Base-by-base conservation (phyloP, 305 asterid species). In the Fraxinus angustifolia region DNA sequence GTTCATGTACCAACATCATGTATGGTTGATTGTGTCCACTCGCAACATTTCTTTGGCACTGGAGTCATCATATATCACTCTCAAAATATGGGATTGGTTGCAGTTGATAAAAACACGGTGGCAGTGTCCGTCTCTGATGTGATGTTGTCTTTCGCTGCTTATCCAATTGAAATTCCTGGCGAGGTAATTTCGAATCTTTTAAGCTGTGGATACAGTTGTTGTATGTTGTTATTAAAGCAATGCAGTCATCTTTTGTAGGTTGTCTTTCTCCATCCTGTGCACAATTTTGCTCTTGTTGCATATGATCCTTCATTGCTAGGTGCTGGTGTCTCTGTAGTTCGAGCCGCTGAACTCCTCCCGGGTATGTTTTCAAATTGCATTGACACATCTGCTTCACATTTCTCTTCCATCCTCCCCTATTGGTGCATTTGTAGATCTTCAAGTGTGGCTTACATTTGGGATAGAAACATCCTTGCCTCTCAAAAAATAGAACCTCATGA, bases 1-100 rank as follows among this genome's bases (percentile, higher is more conserved):
- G 99, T 93, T 89, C 98, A 96, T 84, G 99, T 96, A 81, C 99
- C 99, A 72, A 90, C 99, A 21, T 89, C 94, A 83, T 94, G 99
- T 88, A 94, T 96, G 99, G 92, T 93, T 84, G 99, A 96, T 86
- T 98, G 99, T 79, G 99, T 96, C 85, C 98, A 96, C 90, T 92
- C 98, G 3, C 99, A 96, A 87, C 94, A 93, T 92, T 96, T 94
- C 86, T 92, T 92, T 83, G 99, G 99, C 81, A 94, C 99, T 58
- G 99, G 98, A 87, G 96, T 91, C 53, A 89, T 96, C 81, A 87
- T 96, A 80, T 89, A 92, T 86, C 99, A 96, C 87, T 96, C 99
- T 42, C 88, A 90, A 86, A 93, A 88, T 65, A 87, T 96, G 96
- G 99, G 99, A 76, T 85, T 96, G 90, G 97, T 90, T 79, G 99